Base-by-base conservation (phyloP, 345 rosid genomes). In the Linum usitatissimum region DNA sequence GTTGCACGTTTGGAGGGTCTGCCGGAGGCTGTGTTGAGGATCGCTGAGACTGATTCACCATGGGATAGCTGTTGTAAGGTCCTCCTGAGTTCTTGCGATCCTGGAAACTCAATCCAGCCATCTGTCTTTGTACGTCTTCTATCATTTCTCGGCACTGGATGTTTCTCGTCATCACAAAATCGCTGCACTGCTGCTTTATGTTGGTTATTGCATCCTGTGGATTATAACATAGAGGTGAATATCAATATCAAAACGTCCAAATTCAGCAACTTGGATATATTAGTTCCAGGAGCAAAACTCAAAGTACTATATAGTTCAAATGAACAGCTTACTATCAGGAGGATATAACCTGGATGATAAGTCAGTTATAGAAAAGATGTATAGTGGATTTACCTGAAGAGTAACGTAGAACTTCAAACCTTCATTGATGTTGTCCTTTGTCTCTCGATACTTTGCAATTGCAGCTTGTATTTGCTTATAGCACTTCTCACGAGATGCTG, bases 121-220 rank as follows among this genome's bases (percentile, higher is more conserved):
- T 81, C 59, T 82, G 83, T 68, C 97, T 81, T 73, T 93, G 99
- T 57, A 90, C 97, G 73, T 87, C 99, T 65, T 87, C 97, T 9
- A 90, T 86, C 99, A 93, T 93, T 75, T 93, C 99, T 61, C 86
- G 86, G 71, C 99, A 87, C 69, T 93, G 99, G 67, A 90, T 93
- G 78, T 77, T 87, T 77, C 99, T 83, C 53, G 99, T 93, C 97
- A 93, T 87, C 68, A 82, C 90, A 79, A 86, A 93, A 77, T 93
- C 99, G 67, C 92, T 93, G 79, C 96, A 87, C 66, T 93, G 97
- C 81, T 87, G 99, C 85, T 93, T 90, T 67, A 93, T 71, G 65
- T 90, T 93, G 71, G 88, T 84, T 77, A 93, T 84, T 55, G 99
- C 99, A 38, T 93, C 99, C 99, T 93, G 81, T 76, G 51, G 51